Evolutionary conservation across 257 asterid genomes (phyloP).

Genomic region (Plectranthus barbatus): DNA sequence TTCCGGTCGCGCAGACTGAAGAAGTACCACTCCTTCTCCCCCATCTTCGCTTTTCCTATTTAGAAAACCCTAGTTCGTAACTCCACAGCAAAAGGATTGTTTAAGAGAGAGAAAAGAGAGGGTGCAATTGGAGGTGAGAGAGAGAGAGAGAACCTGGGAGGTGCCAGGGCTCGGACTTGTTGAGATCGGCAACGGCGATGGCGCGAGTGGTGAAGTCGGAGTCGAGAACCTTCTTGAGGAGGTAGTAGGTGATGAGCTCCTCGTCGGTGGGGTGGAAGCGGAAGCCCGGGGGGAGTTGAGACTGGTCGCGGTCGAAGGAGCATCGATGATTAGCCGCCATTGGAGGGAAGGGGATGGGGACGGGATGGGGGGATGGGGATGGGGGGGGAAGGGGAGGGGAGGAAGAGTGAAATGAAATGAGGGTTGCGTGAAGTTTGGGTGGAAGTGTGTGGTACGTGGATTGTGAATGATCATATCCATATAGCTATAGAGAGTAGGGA

Average conservation of each 20-base stretch:
- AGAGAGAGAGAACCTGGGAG: constrained; percentile 83
- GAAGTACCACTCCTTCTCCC: constrained; percentile 95
- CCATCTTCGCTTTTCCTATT: constrained; percentile 68
- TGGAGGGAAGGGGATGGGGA: too few species aligned
- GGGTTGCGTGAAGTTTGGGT: neutral
- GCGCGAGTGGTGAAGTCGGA: constrained; percentile 51
- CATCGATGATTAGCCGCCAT: constrained; percentile 3
- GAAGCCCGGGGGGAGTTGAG: too few species aligned
- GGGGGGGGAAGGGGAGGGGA: too few species aligned
- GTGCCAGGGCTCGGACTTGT: constrained; percentile 95
- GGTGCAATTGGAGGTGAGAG: too few species aligned
- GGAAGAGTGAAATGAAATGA: neutral
- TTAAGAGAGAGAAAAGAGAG: too few species aligned
- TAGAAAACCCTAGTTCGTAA: neutral
- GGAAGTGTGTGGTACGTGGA: too few species aligned
- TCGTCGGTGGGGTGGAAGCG: too few species aligned
- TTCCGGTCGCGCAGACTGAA: constrained; percentile 76
- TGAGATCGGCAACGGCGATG: constrained; percentile 82
- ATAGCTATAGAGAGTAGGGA: neutral
- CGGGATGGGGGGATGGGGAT: too few species aligned
- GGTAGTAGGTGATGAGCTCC: too few species aligned
- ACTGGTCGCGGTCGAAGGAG: constrained; percentile 30
- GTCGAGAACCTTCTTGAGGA: constrained; percentile 72
- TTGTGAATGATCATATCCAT: neutral
- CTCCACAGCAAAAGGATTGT: too few species aligned